Conservation (phyloP, 2,329 filamentous ascomycete genomes). For the Talaromyces islandicus region DNA sequence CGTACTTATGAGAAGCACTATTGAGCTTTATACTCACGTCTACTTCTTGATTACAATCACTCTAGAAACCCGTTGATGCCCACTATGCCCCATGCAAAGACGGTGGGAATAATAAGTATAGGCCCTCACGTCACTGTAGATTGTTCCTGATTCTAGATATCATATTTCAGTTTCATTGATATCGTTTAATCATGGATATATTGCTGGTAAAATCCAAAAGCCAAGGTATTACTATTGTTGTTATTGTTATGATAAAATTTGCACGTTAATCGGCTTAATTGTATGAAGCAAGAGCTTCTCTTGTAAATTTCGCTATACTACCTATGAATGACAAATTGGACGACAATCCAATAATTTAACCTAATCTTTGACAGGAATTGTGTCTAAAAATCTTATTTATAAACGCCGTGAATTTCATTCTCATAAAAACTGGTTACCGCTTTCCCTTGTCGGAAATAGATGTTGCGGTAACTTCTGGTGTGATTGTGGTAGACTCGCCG, state of each 20-base stretch:
- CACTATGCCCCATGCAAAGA: slow-evolving; percentile 79
- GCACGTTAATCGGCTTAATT: not conserved
- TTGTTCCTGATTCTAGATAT: too few relatives aligned
- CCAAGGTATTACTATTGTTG: too few relatives aligned
- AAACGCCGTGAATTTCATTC: not conserved
- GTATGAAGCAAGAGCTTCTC: not conserved
- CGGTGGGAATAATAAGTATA: too few relatives aligned
- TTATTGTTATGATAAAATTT: too few relatives aligned
- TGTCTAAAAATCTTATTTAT: not conserved
- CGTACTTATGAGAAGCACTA: not conserved
- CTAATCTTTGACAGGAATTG: not conserved
- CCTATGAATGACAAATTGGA: not conserved
- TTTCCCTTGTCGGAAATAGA: not conserved
- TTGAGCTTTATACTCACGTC: not conserved
- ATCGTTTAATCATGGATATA: too few relatives aligned
- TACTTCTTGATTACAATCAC: not conserved
- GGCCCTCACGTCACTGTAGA: too few relatives aligned
- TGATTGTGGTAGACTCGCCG: not conserved
- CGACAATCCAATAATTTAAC: not conserved
- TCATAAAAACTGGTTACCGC: not conserved
- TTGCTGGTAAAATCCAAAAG: too few relatives aligned
- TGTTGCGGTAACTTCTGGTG: not conserved
- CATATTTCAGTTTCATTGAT: too few relatives aligned
- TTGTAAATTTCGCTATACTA: not conserved
- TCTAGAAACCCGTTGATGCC: slow-evolving; percentile 62